These are phyloP conservation scores for Fusarium musae DNA, from an alignment of 2,329 filamentous ascomycete genomes.

Conservation along the genomic window DNA sequence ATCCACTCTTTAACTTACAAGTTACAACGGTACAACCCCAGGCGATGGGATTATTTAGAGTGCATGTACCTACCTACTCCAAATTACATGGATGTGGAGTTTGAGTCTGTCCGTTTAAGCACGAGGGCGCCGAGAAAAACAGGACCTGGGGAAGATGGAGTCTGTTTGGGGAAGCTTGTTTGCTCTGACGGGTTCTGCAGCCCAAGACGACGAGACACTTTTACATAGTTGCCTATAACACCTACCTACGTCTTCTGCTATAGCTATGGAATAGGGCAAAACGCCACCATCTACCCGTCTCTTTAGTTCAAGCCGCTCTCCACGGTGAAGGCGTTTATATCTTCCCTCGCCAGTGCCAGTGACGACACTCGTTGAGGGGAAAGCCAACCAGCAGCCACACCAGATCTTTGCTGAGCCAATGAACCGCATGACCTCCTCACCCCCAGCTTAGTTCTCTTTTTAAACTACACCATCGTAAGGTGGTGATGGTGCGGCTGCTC, in stretches of 20 bases:
- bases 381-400: neutral
- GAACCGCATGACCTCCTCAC: neutral
- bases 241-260: neutral
- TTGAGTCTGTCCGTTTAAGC: neutral
- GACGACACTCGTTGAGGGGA: conserved; percentile 3
- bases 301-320: neutral
- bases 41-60: neutral
- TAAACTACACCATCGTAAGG: neutral
- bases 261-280: neutral
- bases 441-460: neutral
- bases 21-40: neutral
- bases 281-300: conserved; percentile 3
- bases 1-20: conserved; percentile 11
- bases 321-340: conserved; percentile 18
- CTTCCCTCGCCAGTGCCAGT: neutral
- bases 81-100: neutral
- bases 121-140: neutral
- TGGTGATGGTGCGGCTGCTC: conserved; percentile 32
- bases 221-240: neutral
- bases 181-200: neutral
- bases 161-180: neutral
- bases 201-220: neutral
- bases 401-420: conserved; percentile 15
- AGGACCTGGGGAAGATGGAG: neutral
- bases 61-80: neutral